Percentiles rank a stretch among this genome's conserved stretches.
phyloP scores from a whole-genome alignment of 306 rosid genomes.

The Quercus berberidifolia region DNA sequence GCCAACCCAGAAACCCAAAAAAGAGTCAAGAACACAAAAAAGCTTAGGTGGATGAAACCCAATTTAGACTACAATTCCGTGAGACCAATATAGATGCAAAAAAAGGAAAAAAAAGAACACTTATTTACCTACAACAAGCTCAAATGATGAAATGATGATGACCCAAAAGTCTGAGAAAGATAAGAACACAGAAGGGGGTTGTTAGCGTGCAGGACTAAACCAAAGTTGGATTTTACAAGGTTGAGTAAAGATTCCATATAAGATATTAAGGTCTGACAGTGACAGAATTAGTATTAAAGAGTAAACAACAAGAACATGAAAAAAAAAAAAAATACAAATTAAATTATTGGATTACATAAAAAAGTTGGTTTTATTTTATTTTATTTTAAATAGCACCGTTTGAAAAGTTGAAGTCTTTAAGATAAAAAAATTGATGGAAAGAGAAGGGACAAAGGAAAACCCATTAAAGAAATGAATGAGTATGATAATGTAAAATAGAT shows the following conservation, averaged over 20 bases:
- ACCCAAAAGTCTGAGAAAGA: constrained; percentile 50
- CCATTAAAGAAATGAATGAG: neutral
- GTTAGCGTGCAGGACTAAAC: constrained; percentile 58
- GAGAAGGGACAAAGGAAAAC: neutral
- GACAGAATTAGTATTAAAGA: constrained; percentile 29
- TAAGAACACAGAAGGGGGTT: constrained; percentile 18
- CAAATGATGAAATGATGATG: constrained; percentile 13
- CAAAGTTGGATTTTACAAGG: constrained; percentile 28
- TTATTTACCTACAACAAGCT: constrained; percentile 45
- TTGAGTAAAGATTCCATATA: constrained; percentile 29
- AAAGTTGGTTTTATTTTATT: neutral
- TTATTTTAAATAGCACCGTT: neutral
- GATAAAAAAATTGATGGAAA: neutral
- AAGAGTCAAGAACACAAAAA: constrained; percentile 7
- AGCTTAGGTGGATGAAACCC: constrained; percentile 1
- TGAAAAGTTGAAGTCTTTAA: neutral
- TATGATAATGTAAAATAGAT: constrained; percentile 10
- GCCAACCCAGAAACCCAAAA: neutral
- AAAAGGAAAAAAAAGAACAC: neutral
- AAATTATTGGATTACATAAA: neutral
- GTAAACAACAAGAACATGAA: constrained; percentile 21
- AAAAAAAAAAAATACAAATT: neutral
- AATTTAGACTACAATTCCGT: neutral
- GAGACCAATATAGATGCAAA: neutral
- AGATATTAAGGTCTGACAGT: constrained; percentile 23